Percentiles rank a stretch among this genome's conserved stretches.
Evolutionary conservation across 768 basidiomycete genomes (phyloP).

Genomic region (Suillus brevipes): DNA sequence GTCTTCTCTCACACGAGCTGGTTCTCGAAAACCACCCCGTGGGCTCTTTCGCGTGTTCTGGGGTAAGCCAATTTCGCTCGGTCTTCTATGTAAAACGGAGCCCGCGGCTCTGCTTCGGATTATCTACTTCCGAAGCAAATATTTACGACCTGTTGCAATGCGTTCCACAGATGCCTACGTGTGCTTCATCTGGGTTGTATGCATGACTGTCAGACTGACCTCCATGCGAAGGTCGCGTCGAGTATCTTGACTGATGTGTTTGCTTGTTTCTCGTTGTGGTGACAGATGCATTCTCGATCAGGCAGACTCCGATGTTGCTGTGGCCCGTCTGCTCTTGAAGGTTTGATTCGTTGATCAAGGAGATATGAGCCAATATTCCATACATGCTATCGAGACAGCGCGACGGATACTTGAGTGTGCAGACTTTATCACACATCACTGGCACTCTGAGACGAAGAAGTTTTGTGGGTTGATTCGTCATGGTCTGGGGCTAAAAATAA

Average conservation of each 20-base stretch:
- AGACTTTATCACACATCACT: constrained; percentile 10
- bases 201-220: not conserved
- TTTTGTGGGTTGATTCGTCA: constrained; percentile 6
- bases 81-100: not conserved
- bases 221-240: not conserved
- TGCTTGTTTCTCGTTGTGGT: not conserved
- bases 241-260: not conserved
- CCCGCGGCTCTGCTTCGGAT: not conserved
- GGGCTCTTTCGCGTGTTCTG: not conserved
- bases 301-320: not conserved
- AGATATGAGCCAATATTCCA: not conserved
- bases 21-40: not conserved
- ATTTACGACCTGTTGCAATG: not conserved
- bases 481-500: not conserved
- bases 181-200: no score
- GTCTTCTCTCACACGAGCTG: not conserved
- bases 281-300: constrained; percentile 7
- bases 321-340: constrained; percentile 4
- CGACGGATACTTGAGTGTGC: constrained; percentile 8
- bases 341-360: constrained; percentile 8
- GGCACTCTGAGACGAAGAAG: constrained; percentile 8
- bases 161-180: not conserved
- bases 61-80: not conserved
- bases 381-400: not conserved
- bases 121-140: not conserved